Base-by-base conservation (phyloP, 192 early-diverging fungal species). In the Gamsiella multidivaricata region DNA sequence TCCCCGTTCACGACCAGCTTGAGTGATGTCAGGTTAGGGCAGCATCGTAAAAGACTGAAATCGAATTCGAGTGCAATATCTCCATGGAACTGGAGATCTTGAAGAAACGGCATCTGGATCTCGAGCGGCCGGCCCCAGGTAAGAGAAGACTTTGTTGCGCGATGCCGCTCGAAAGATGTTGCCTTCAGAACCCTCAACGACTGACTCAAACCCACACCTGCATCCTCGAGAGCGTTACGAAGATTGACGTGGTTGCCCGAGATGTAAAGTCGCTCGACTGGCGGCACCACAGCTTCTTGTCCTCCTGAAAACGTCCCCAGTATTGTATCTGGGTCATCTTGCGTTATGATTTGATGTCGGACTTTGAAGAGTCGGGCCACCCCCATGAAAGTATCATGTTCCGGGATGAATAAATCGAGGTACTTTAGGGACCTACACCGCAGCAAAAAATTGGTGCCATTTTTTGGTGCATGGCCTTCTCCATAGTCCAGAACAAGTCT, bases 61-160 rank as follows among this genome's bases (percentile, higher is more conserved):
- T 41, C 34, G 29, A 78, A 62, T 47, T 69, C 74, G n/a, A 69
- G 74, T 2, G 66, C 65, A 57, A 78, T 78, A 28, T 78, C 74
- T 8, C 65, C 56, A 2, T 78, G 61, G 9, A 78, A 54, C n/a
- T 69, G 74, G 0, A 78, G 65, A 20, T 78, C 74, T 3, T 47
- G 42, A 25, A 78, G 47, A 33, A 66, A 63, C 3, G 74, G 74
- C 54, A 78, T 61, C 18, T 43, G 20, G 8, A 62, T 28, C 1
- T 61, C 14, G 34, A 63, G 37, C 3, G 70, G 70, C 6, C 37
- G 34, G 0, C 53, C 66, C 65, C 65, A 78, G 29, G 52, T 58
- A 14, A 78, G 23, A 1, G 65, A 43, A 14, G 74, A 54, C 23
- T 39, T 55, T 4, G 15, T 10, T 5, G 54, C 57, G 15, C 15